Evolutionary conservation across 257 asterid genomes (phyloP), one percentile per base, ranked within the genome.

Genomic region (Lavandula angustifolia): DNA sequence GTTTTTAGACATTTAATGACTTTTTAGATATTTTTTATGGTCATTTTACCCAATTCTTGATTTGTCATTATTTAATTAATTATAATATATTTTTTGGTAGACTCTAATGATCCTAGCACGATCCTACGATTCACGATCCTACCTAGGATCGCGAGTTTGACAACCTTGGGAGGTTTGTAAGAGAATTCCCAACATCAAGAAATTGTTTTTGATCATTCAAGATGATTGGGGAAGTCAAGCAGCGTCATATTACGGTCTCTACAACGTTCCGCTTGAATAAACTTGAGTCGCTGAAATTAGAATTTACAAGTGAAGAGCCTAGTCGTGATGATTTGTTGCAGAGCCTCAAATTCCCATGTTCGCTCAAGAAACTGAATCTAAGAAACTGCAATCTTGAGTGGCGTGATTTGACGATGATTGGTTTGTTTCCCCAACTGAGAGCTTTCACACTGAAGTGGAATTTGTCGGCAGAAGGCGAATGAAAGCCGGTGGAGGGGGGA

Each of bases 281-380:
- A n/a, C 59, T 63, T 9, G 37, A 63, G 34, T 48, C 59, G 2
- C 59, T 63, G 4, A 1, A 6, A 2, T 47, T 22, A 22, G 27
- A 22, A 22, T 22, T 22, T 22, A 22, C 27, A 22, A 22, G 27
- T 5, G 17, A 22, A 7, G 57, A 5, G 58, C 34, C 14, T 35
- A 1, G 33, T 17, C 5, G 9, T 3, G 16, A 1, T 14, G 32
- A 18, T 53, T 52, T 53, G 7, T 10, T 11, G 17, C 18, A 0
- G 9, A 53, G 4, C 33, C 18, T 54, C 13, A 55, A 29, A 51
- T 47, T 43, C n/a, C 73, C 73, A 3, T 0, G 10, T 38, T 56
- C 51, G 2, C 73, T 67, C 27, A 38, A 67, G 51, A 18, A 60
- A 54, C 16, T 42, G 48, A 2, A 14, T 42, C 12, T 42, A 7